Conservation (phyloP, 78 protist species). For the Isochrysis galbana region DNA sequence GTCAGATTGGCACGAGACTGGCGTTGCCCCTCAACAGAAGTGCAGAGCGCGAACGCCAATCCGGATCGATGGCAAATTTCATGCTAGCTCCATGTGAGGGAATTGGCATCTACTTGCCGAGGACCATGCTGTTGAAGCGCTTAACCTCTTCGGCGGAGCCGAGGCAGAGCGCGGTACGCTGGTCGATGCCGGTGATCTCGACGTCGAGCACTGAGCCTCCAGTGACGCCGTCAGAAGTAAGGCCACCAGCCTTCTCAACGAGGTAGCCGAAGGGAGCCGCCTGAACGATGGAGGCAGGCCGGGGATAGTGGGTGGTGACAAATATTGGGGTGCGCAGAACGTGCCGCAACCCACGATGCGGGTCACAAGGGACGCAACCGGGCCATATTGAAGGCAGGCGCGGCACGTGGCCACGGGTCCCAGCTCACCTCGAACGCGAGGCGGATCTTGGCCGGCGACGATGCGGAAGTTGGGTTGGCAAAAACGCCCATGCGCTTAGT, state of each 20-base stretch:
- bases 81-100: too few species aligned
- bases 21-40: too few species aligned
- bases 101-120: not conserved
- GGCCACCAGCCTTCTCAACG: slow-evolving; percentile 44
- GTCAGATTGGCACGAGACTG: too few species aligned
- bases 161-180: slow-evolving; percentile 42
- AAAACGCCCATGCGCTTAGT: slow-evolving; percentile 43
- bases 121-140: slow-evolving; percentile 42
- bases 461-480: slow-evolving; percentile 38
- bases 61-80: too few species aligned
- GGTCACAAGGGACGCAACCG: too few species aligned
- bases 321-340: too few species aligned
- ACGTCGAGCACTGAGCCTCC: slow-evolving; percentile 32
- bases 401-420: too few species aligned
- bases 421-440: slow-evolving; percentile 39
- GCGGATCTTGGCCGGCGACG: slow-evolving; percentile 46
- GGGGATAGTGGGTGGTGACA: not conserved
- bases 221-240: slow-evolving; percentile 42
- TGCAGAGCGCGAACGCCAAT: too few species aligned
- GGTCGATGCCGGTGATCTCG: slow-evolving; percentile 20
- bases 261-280: slow-evolving; percentile 34
- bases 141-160: slow-evolving; percentile 49
- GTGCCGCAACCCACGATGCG: too few species aligned
- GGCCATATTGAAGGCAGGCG: too few species aligned
- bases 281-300: not conserved